phyloP scores from a whole-genome alignment of 2,329 filamentous ascomycete species.

The Cladobotryum protrusum region DNA sequence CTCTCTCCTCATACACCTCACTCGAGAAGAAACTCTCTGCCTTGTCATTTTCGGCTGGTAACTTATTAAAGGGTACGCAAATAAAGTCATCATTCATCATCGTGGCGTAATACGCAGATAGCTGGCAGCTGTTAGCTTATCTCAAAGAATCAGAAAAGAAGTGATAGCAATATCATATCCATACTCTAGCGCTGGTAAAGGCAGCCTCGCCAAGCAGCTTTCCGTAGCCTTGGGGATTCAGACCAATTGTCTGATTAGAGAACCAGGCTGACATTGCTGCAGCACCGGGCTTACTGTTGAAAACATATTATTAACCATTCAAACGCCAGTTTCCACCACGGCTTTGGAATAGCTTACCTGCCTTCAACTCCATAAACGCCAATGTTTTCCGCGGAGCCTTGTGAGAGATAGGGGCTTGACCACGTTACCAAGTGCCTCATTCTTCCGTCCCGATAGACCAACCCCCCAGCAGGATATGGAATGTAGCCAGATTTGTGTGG shows the following conservation, averaged over 20 bases:
- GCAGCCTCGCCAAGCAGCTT: slow-evolving; percentile 36
- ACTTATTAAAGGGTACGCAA: too few species aligned
- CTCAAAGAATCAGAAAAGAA: background rate
- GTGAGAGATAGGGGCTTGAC: slow-evolving; percentile 35
- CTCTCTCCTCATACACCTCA: slow-evolving; percentile 30
- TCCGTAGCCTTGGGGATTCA: slow-evolving; percentile 36
- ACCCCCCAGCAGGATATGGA: slow-evolving; percentile 38
- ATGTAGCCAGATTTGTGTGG: slow-evolving; percentile 43
- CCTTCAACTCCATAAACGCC: slow-evolving; percentile 41
- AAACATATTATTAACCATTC: too few species aligned
- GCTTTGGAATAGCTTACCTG: too few species aligned
- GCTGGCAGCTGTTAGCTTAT: slow-evolving; percentile 16
- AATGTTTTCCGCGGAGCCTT: slow-evolving; percentile 33
- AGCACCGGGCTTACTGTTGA: slow-evolving; percentile 42
- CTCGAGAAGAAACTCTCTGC: slow-evolving; percentile 15
- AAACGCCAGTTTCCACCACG: too few species aligned
- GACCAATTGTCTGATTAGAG: slow-evolving; percentile 37
- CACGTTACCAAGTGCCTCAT: slow-evolving; percentile 40
- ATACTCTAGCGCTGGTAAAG: slow-evolving; percentile 30
- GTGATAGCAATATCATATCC: slow-evolving; percentile 26
- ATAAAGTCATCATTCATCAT: slow-evolving; percentile 32
- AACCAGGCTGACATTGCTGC: slow-evolving; percentile 39
- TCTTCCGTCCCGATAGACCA: slow-evolving; percentile 38
- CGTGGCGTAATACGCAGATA: slow-evolving; percentile 36
- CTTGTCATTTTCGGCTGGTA: slow-evolving; percentile 27